Evolutionary conservation across 257 asterid genomes (phyloP), one percentile per base, ranked within the genome.

Genomic region (Solanum verrucosum): DNA sequence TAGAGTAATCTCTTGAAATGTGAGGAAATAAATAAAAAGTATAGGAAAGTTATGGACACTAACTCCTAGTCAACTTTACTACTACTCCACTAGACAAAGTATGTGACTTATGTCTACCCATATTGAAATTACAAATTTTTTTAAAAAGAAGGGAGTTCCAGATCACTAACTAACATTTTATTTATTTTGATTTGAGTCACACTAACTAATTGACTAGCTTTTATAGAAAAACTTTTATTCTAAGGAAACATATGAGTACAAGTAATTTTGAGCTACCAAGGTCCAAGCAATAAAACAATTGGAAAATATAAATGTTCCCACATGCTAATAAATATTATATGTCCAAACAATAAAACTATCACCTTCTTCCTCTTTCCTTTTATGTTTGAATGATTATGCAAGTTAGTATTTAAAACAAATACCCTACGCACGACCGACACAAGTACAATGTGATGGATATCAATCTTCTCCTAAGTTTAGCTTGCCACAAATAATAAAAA

Each of bases 21-120:
- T 29, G 68, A 6, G 49, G 34, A 70, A 27, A 52, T 29, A 71
- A 83, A 34, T 34, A 9, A 25, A 16, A 34, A 33, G 15, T 52
- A 78, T 20, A 29, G 27, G 49, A 38, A 52, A 40, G 15, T 44
- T 71, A 23, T 35, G 74, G 72, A 83, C 84, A 89, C 73, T 40
- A 68, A 88, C 37, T 89, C 60, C 90, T 21, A 86, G 92, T 92
- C 93, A 90, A 91, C 91, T 70, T 83, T 87, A 74, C 84, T 89
- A 83, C 78, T 33, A 33, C 34, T 33, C 34, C 34, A 33, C 34
- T 52, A 18, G 89, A 91, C 93, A 84, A 92, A 72, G 35, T 44
- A 38, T 35, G 49, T 56, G 86, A 71, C 89, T 86, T 86, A 52
- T 86, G 89, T 91, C 87, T 84, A 59, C 84, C 31, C 72, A 40